phyloP scores from a whole-genome alignment of 2,329 filamentous ascomycete species.

The Nigrospora oryzae region DNA sequence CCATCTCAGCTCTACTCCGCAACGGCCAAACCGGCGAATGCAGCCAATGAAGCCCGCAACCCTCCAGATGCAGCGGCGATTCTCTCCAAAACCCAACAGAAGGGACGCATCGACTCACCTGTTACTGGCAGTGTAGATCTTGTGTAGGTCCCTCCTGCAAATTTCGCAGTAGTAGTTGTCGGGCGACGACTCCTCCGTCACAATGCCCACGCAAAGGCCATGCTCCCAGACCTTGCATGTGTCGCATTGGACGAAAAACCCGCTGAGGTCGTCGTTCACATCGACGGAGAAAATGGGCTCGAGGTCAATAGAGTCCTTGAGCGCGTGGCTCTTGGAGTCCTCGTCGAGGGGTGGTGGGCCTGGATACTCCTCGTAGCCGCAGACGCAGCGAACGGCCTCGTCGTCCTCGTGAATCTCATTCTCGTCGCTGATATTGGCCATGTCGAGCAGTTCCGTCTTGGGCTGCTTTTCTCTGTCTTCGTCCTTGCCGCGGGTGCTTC shows the following conservation, averaged over 20 bases:
- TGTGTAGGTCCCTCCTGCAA: conserved; percentile 87
- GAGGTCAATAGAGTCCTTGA: conserved; percentile 49
- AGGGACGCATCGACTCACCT: conserved; percentile 54
- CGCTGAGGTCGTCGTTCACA: conserved; percentile 77
- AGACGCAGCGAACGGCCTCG: conserved; percentile 92
- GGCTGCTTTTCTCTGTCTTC: conserved; percentile 44
- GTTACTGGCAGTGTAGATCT: conserved; percentile 69
- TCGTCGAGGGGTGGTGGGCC: conserved; percentile 63
- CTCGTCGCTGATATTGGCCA: conserved; percentile 50
- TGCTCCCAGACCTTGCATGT: conserved; percentile 98
- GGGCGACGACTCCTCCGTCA: conserved; percentile 85
- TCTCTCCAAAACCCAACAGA: neutral
- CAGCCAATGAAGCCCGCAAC: conserved; percentile 4
- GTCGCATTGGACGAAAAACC: conserved; percentile 97
- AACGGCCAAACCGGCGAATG: conserved; percentile 2
- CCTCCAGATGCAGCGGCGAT: neutral
- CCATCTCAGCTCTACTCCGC: conserved; percentile 3
- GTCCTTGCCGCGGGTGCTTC: conserved; percentile 67
- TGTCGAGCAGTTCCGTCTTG: conserved; percentile 35
- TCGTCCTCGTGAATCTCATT: conserved; percentile 77
- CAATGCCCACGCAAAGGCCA: conserved; percentile 93
- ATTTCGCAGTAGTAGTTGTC: conserved; percentile 95
- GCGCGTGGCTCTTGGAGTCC: conserved; percentile 34
- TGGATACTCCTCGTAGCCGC: conserved; percentile 89
- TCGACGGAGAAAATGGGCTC: conserved; percentile 51